Base-by-base conservation (phyloP, 352 stramenopile species). In the Pythium phragmitis region DNA sequence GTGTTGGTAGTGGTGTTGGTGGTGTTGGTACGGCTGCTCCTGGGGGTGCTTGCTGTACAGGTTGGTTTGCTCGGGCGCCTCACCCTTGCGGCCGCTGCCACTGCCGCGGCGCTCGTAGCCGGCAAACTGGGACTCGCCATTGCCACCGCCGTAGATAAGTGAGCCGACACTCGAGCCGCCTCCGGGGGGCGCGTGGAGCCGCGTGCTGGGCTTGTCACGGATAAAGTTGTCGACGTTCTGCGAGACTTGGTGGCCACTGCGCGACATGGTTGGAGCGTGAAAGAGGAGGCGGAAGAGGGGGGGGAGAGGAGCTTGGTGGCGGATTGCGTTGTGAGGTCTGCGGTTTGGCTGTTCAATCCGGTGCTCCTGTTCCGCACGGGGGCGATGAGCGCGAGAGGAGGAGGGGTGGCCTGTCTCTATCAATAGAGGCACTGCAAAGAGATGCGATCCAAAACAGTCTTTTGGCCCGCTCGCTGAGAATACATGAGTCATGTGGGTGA, bases 191-290 rank as follows among this genome's bases (percentile, higher is more conserved):
- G 76, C 68, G 59, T 94, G 85, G 37, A 88, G 73, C 14, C 84
- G 82, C 45, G 84, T 93, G 71, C 84, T 91, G 54, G 84, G 73
- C 75, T 87, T 87, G n/a, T 88, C 79, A 17, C 74, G 63, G 33
- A 91, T 62, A 39, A 92, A 90, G 67, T 93, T 92, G 75, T 93
- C 81, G 33, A 87, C 68, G 65, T 92, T 94, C 63, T 91, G 83
- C 21, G 79, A 90, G 49, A 77, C 72, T 71, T 88, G 79, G 66
- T 80, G 79, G 39, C 72, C 71, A 61, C 57, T 65, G 70, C 81
- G 79, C 39, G 79, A 79, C 79, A 90, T 90, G 59, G 14, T 79
- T 23, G 55, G 49, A 30, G 45, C 49, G 46, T 19, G 36, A 37
- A 21, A 26, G 42, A 30, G 21, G 23, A 23, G 49, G 36, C 34